A percentile compares a stretch with the other conserved stretches of the same genome.
Conservation (phyloP, 768 basidiomycete genomes). For the Kwoniella mangroviensis region DNA sequence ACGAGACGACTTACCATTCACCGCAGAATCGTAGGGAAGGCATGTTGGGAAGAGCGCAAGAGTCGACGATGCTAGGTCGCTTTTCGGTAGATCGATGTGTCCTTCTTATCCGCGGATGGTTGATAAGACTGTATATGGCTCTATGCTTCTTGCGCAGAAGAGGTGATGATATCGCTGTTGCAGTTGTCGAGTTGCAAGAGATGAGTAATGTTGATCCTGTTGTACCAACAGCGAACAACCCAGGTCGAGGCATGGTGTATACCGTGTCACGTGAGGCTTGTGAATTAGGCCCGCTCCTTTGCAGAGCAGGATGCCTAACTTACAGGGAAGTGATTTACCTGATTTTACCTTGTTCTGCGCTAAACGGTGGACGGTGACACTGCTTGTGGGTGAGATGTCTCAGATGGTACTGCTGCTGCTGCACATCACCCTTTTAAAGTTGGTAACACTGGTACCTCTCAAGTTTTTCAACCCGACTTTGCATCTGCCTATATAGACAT, state of each 20-base stretch:
- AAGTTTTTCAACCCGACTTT: too few species aligned
- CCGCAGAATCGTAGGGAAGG: slow-evolving; percentile 79
- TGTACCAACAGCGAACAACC: not conserved
- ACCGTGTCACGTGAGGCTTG: not conserved
- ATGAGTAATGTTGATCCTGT: not conserved
- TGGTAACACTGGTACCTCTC: too few species aligned
- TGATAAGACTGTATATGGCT: too few species aligned
- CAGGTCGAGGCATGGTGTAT: not conserved
- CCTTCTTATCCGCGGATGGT: too few species aligned
- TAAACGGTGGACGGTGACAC: too few species aligned
- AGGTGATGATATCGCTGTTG: not conserved
- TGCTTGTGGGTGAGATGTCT: too few species aligned
- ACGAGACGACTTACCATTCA: slow-evolving; percentile 64
- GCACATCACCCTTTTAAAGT: too few species aligned
- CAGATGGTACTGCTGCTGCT: too few species aligned
- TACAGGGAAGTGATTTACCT: not conserved
- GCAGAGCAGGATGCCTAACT: not conserved
- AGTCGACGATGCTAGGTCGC: not conserved
- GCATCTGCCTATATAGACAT: too few species aligned
- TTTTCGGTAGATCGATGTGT: too few species aligned
- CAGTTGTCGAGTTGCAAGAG: not conserved
- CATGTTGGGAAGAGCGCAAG: slow-evolving; percentile 19
- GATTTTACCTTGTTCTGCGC: not conserved
- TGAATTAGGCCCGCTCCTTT: not conserved
- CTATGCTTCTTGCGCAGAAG: too few species aligned